Percentiles rank a stretch among this genome's conserved stretches.
Conservation (phyloP, 441 rosid genomes). For the Biscutella laevigata region DNA sequence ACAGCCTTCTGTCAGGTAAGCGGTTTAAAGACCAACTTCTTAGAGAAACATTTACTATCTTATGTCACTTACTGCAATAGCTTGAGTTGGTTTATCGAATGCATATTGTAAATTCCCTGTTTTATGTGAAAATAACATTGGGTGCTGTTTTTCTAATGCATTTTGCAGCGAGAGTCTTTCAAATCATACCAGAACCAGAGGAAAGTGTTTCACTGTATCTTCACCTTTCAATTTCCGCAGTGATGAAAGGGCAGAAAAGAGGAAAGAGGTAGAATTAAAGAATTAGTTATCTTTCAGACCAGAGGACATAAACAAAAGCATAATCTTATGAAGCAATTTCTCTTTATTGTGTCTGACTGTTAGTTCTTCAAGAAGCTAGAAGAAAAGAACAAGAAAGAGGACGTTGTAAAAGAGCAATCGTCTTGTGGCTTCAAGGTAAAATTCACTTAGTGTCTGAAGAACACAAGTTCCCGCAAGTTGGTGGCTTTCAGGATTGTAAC, state of each 20-base stretch:
- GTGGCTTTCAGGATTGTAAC: conserved; percentile 5
- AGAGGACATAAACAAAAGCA: neutral
- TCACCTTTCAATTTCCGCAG: conserved; percentile 73
- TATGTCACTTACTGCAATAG: neutral
- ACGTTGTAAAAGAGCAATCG: conserved; percentile 31
- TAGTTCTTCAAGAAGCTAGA: conserved; percentile 63
- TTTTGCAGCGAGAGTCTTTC: conserved; percentile 43
- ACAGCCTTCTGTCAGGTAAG: conserved; percentile 39
- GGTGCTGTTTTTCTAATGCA: conserved; percentile 2
- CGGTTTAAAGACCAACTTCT: conserved; percentile 10
- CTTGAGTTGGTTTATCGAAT: neutral
- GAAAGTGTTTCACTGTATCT: conserved; percentile 33
- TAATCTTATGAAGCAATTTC: conserved; percentile 1
- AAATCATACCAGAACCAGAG: conserved; percentile 35
- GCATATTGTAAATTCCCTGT: conserved; percentile 9
- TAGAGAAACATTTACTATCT: neutral
- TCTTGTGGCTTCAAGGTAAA: conserved; percentile 12
- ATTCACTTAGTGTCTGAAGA: neutral
- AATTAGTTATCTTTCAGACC: conserved; percentile 7
- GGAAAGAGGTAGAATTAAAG: conserved; percentile 61
- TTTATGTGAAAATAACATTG: neutral
- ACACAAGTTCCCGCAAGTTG: conserved; percentile 4
- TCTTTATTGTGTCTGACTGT: conserved; percentile 17
- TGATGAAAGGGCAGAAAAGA: conserved; percentile 72
- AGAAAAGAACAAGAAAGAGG: conserved; percentile 42